Percentiles rank a stretch among this genome's conserved stretches.
These are phyloP conservation scores for Ogataea zsoltii DNA, from an alignment of 805 yeast species.

Conservation along the genomic window DNA sequence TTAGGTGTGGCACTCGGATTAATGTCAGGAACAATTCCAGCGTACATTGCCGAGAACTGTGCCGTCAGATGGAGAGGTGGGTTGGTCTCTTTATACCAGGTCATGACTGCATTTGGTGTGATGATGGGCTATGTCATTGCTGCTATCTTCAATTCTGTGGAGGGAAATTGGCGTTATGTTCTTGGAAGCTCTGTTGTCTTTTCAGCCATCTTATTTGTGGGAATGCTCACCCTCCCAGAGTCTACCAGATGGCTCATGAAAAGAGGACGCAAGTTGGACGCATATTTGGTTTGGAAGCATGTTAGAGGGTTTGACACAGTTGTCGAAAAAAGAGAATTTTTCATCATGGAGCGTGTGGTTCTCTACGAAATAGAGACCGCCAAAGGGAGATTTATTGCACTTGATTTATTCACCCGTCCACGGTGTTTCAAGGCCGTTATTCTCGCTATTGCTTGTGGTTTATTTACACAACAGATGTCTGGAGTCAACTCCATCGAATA, in stretches of 20 bases:
- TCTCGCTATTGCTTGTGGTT: conserved; percentile 53
- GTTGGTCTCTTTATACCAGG: conserved; percentile 60
- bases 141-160: conserved; percentile 55
- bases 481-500: conserved; percentile 67
- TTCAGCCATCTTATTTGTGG: conserved; percentile 50
- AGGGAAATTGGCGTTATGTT: conserved; percentile 64
- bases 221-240: conserved; percentile 56
- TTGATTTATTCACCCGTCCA: conserved; percentile 43
- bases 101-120: conserved; percentile 64
- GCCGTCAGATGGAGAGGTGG: conserved; percentile 58
- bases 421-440: conserved; percentile 51
- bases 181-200: conserved; percentile 61
- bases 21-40: conserved; percentile 60
- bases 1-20: conserved; percentile 64
- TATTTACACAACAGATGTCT: conserved; percentile 59
- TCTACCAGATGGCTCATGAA: conserved; percentile 58
- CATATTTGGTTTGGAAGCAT: conserved; percentile 54
- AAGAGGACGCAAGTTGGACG: conserved; percentile 41
- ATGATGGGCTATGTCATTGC: conserved; percentile 61
- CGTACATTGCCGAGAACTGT: conserved; percentile 60
- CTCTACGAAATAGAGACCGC: conserved; percentile 19
- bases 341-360: conserved; percentile 38
- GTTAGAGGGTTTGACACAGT: conserved; percentile 45
- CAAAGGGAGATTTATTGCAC: conserved; percentile 42
- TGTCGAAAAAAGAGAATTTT: conserved; percentile 44